Evolutionary conservation across 345 rosid species (phyloP).

Genomic region (Trapa bicornis): DNA sequence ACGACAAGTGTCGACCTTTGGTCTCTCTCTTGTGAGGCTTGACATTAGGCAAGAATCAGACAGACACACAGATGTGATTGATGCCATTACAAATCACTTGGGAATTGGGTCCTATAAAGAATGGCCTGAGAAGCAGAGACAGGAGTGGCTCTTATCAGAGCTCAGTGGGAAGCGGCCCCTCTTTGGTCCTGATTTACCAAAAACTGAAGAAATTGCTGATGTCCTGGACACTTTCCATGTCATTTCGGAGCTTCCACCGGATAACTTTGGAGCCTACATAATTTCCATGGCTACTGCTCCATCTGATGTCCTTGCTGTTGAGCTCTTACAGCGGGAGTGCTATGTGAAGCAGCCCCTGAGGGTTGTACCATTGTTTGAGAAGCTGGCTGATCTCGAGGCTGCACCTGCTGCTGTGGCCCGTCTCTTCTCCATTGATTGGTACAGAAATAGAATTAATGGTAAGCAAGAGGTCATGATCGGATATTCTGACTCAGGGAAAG

Average conservation of each 20-base stretch:
- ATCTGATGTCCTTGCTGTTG: conserved; percentile 89
- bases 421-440: conserved; percentile 97
- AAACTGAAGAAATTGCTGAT: conserved; percentile 79
- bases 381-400: conserved; percentile 82
- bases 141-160: conserved; percentile 88
- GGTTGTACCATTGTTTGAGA: conserved; percentile 94
- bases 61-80: conserved; percentile 79
- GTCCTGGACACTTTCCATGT: conserved; percentile 81
- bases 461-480: conserved; percentile 99
- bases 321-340: conserved; percentile 91
- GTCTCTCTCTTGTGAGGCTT: conserved; percentile 86
- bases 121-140: conserved; percentile 78
- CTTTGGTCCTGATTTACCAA: conserved; percentile 81
- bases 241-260: conserved; percentile 70
- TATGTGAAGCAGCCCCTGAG: conserved; percentile 62
- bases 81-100: conserved; percentile 75
- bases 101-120: conserved; percentile 73
- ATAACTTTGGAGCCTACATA: conserved; percentile 80
- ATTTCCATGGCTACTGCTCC: conserved; percentile 96
- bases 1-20: conserved; percentile 92
- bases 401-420: conserved; percentile 93
- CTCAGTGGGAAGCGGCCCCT: conserved; percentile 91
- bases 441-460: conserved; percentile 66
- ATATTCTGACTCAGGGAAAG: conserved; percentile 95
- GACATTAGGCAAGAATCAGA: conserved; percentile 95